Conservation (phyloP, 2,329 filamentous ascomycete genomes). For the Geosmithia morbida region DNA sequence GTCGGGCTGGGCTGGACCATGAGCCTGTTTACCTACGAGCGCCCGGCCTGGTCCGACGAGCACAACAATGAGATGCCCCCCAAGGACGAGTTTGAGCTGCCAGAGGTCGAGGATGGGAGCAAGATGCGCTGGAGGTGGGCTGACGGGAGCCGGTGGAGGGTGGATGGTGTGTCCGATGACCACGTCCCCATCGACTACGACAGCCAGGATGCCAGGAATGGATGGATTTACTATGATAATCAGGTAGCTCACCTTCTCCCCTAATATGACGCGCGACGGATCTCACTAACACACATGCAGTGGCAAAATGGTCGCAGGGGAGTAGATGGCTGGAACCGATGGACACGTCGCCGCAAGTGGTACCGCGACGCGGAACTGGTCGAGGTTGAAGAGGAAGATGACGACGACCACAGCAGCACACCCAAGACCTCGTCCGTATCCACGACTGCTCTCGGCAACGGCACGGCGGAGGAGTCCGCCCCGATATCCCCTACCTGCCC, state of each 20-base stretch:
- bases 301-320: conserved; percentile 83
- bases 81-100: conserved; percentile 54
- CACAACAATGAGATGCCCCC: conserved; percentile 69
- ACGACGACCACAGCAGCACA: conserved; percentile 19
- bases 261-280: neutral
- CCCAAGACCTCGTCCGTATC: conserved; percentile 11
- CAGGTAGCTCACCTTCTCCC: conserved; percentile 45
- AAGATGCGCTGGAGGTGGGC: conserved; percentile 61
- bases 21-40: conserved; percentile 79
- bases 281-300: conserved; percentile 24
- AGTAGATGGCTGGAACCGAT: conserved; percentile 83
- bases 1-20: conserved; percentile 90
- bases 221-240: conserved; percentile 97
- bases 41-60: conserved; percentile 89
- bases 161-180: conserved; percentile 57
- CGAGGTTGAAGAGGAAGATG: conserved; percentile 38
- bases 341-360: conserved; percentile 90
- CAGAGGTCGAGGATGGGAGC: conserved; percentile 45
- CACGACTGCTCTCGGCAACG: conserved; percentile 7
- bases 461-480: conserved; percentile 6
- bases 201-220: conserved; percentile 48
- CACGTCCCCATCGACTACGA: conserved; percentile 31
- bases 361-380: conserved; percentile 91
- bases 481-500: conserved; percentile 7
- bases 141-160: conserved; percentile 68